These are phyloP conservation scores for Fusarium succisae DNA, from an alignment of 2,329 filamentous ascomycete genomes.

Conservation along the genomic window DNA sequence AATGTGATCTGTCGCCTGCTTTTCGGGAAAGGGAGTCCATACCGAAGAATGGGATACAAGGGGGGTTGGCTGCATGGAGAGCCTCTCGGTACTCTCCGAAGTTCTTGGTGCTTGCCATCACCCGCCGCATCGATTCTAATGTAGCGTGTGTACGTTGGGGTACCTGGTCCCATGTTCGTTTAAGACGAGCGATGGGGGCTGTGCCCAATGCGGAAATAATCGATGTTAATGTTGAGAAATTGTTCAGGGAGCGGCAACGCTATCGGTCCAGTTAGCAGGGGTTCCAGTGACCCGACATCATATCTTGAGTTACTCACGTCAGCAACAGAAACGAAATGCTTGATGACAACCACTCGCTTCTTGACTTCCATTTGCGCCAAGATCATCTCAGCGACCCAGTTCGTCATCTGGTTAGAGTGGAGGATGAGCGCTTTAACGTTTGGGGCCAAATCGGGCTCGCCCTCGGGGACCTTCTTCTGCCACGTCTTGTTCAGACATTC, in stretches of 20 bases:
- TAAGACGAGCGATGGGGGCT: conserved; percentile 91
- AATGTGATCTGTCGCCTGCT: background rate
- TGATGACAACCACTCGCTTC: conserved; percentile 96
- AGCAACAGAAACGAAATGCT: conserved; percentile 95
- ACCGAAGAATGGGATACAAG: conserved; percentile 99
- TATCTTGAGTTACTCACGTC: conserved; percentile 72
- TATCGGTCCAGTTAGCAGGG: conserved; percentile 49
- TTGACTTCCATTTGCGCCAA: conserved; percentile 93
- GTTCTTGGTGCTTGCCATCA: conserved; percentile 98
- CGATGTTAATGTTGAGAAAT: conserved; percentile 96
- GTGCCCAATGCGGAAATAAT: conserved; percentile 97
- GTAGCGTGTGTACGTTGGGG: conserved; percentile 82
- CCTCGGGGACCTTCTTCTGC: conserved; percentile 91
- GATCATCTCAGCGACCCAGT: conserved; percentile 99
- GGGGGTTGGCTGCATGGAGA: conserved; percentile 90
- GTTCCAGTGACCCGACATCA: background rate
- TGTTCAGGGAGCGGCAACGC: conserved; percentile 95
- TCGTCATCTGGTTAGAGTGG: conserved; percentile 98
- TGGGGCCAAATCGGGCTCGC: conserved; percentile 84
- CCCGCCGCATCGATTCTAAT: conserved; percentile 88
- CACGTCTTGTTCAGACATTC: conserved; percentile 99
- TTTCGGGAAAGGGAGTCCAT: conserved; percentile 44
- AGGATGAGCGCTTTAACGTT: conserved; percentile 97
- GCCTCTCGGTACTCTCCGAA: conserved; percentile 97
- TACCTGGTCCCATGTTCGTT: conserved; percentile 93